Evolutionary conservation across 2,329 filamentous ascomycete species (phyloP).

Genomic region (Chaetomium sp.): DNA sequence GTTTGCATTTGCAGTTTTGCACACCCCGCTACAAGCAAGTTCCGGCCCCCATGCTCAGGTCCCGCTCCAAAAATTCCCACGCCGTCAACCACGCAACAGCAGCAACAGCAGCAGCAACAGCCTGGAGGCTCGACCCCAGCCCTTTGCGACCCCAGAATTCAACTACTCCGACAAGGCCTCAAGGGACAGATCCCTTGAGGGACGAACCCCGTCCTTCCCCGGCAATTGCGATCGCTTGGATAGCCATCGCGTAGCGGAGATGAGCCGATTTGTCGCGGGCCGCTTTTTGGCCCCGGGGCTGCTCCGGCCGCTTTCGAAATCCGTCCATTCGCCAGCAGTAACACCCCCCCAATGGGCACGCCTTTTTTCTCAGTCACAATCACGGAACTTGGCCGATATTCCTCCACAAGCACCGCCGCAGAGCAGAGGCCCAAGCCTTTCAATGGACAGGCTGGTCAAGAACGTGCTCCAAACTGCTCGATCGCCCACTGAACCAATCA

Average conservation of each 20-base stretch:
- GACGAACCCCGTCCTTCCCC: background rate
- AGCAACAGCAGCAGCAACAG: background rate
- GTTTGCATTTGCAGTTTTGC: background rate
- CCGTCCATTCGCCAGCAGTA: conserved; percentile 3
- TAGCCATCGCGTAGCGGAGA: conserved; percentile 13
- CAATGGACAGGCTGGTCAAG: conserved; percentile 10
- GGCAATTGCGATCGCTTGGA: background rate
- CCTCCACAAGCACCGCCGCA: background rate
- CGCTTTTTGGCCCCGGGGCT: conserved; percentile 23
- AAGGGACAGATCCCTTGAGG: too few relatives aligned
- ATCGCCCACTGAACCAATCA: background rate
- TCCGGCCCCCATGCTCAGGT: background rate
- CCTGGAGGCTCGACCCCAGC: too few relatives aligned
- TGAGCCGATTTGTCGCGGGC: conserved; percentile 22
- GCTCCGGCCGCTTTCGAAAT: conserved; percentile 14
- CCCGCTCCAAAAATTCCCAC: conserved; percentile 16
- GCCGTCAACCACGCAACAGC: background rate
- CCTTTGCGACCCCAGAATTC: too few relatives aligned
- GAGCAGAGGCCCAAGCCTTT: background rate
- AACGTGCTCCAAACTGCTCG: conserved; percentile 6
- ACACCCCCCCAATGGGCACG: conserved; percentile 21
- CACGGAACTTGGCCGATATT: background rate
- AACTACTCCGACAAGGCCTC: too few relatives aligned
- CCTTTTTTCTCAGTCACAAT: conserved; percentile 21
- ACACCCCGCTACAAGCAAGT: conserved; percentile 1